Percentiles rank a stretch among this genome's conserved stretches.
Conservation (phyloP, 2,329 filamentous ascomycete genomes). For the Colletotrichum spaethianum region DNA sequence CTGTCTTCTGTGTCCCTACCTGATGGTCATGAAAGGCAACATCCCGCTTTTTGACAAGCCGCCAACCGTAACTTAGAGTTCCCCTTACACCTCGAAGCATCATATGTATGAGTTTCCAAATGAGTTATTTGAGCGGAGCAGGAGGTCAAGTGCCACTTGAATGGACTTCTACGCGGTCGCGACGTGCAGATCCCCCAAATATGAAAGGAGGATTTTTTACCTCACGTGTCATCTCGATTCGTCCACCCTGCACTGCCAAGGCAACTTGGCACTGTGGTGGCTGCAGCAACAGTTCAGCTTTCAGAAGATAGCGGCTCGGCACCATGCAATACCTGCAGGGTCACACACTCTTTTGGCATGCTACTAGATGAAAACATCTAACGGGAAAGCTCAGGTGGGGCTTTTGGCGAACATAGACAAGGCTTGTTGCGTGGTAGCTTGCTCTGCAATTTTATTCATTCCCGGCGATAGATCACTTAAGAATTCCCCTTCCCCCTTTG, state of each 20-base stretch:
- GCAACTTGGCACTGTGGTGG: background rate
- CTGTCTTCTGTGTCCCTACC: too few relatives aligned
- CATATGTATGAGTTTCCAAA: too few relatives aligned
- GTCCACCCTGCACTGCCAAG: background rate
- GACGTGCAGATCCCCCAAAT: background rate
- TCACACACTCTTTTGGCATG: background rate
- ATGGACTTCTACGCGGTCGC: background rate
- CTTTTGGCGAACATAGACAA: background rate
- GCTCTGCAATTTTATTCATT: too few relatives aligned
- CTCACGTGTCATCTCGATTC: background rate
- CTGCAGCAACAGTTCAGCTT: background rate
- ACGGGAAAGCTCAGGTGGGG: background rate
- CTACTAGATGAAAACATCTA: background rate
- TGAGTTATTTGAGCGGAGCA: too few relatives aligned
- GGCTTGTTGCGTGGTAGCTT: background rate
- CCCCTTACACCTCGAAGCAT: too few relatives aligned
- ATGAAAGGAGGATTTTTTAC: background rate
- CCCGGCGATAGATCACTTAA: too few relatives aligned
- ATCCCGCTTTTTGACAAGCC: too few relatives aligned
- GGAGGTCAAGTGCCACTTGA: too few relatives aligned
- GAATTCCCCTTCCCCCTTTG: background rate
- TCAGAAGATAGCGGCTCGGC: background rate
- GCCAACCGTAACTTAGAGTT: too few relatives aligned
- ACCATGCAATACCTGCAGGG: background rate
- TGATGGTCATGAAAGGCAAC: too few relatives aligned